A percentile compares a stretch with the other conserved stretches of the same genome.
Conservation (phyloP, 768 basidiomycete genomes). For the Chalciporus chontae region DNA sequence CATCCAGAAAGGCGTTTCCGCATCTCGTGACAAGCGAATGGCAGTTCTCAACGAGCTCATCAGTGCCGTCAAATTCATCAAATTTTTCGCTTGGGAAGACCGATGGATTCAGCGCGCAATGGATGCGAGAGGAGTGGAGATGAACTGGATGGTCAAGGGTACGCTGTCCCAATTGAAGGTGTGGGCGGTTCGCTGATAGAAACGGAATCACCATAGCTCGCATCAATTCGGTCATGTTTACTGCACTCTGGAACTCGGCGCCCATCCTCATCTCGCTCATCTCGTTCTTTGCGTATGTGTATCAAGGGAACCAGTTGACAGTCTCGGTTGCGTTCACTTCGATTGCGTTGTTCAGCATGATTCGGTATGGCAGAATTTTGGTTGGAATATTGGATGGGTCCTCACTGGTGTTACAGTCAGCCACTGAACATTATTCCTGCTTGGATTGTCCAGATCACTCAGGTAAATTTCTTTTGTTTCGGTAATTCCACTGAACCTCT, state of each 20-base stretch:
- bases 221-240: slow-evolving; percentile 70
- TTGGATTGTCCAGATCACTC: slow-evolving; percentile 75
- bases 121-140: slow-evolving; percentile 59
- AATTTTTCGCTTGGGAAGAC: slow-evolving; percentile 42
- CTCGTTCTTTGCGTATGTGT: slow-evolving; percentile 72
- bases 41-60: slow-evolving; percentile 44
- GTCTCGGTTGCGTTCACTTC: slow-evolving; percentile 85
- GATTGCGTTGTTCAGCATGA: slow-evolving; percentile 83
- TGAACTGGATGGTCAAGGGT: slow-evolving; percentile 78
- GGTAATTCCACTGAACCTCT: not conserved
- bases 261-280: slow-evolving; percentile 80
- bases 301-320: slow-evolving; percentile 70
- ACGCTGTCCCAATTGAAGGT: slow-evolving; percentile 55
- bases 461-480: slow-evolving; percentile 27
- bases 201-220: slow-evolving; percentile 42
- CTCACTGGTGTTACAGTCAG: slow-evolving; percentile 32
- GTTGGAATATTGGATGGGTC: not conserved
- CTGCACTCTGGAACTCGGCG: slow-evolving; percentile 66
- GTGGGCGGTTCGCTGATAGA: slow-evolving; percentile 57
- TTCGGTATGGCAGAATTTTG: slow-evolving; percentile 43
- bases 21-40: slow-evolving; percentile 42
- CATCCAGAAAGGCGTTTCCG: slow-evolving; percentile 32
- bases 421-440: slow-evolving; percentile 80
- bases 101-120: slow-evolving; percentile 41
- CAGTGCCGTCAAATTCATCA: slow-evolving; percentile 38